A percentile compares a stretch with the other conserved stretches of the same genome.
These are phyloP conservation scores for Trametes polyzona DNA, from an alignment of 1,284 basidiomycete genomes.

Conservation along the genomic window DNA sequence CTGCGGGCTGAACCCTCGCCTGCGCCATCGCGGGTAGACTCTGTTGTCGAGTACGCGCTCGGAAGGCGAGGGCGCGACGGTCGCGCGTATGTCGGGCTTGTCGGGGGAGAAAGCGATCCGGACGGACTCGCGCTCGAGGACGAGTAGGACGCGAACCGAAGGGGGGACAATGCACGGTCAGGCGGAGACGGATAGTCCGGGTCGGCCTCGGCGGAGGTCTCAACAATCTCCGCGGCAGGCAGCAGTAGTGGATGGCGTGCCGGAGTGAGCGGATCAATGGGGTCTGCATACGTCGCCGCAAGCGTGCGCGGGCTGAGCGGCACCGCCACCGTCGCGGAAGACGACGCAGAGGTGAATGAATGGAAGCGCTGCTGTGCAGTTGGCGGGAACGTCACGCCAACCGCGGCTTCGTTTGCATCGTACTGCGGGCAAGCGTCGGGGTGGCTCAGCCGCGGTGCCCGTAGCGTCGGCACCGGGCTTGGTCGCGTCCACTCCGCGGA, in stretches of 20 bases:
- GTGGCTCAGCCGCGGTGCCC: conserved; percentile 10
- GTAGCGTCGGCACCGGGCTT: background rate
- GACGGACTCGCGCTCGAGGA: background rate
- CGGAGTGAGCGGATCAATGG: conserved; percentile 3
- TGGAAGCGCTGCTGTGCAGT: background rate
- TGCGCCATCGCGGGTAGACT: no score
- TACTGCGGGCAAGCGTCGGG: conserved; percentile 12
- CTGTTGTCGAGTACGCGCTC: conserved; percentile 8
- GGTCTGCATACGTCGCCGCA: background rate
- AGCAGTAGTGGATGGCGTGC: background rate
- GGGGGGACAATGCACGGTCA: conserved; percentile 17
- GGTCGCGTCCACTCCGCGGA: background rate
- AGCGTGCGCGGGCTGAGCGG: background rate
- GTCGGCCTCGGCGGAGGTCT: background rate
- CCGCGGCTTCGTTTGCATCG: conserved; percentile 1
- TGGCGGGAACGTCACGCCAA: conserved; percentile 1
- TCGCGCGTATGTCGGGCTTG: background rate
- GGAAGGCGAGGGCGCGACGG: conserved; percentile 1
- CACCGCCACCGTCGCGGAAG: background rate
- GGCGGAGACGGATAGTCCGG: conserved; percentile 12
- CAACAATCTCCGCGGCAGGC: background rate
- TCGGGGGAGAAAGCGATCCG: background rate
- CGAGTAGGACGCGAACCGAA: conserved; percentile 11
- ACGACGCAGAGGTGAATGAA: conserved; percentile 1
- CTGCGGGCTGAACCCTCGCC: background rate